A percentile compares a stretch with the other conserved stretches of the same genome.
phyloP scores from a whole-genome alignment of 345 rosid genomes.

The Salix udensis region DNA sequence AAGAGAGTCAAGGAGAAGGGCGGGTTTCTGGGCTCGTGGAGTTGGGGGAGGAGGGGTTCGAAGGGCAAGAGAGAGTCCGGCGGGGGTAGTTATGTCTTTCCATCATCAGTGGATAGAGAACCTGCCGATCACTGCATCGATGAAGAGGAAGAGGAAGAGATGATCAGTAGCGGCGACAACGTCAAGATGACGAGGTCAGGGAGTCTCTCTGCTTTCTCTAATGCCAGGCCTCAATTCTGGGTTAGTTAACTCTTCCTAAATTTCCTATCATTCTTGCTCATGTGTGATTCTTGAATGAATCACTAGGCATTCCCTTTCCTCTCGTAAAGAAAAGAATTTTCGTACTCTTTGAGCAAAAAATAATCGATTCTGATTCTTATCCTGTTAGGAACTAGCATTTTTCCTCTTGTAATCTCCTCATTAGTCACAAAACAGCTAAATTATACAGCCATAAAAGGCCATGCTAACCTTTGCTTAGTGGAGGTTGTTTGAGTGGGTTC shows the following conservation, averaged over 20 bases:
- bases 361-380: too few species aligned
- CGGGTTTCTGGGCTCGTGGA: slow-evolving; percentile 41
- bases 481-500: not conserved
- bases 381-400: not conserved
- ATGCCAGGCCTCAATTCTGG: slow-evolving; percentile 60
- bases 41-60: slow-evolving; percentile 30
- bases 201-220: slow-evolving; percentile 35
- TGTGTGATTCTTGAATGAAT: not conserved
- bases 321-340: not conserved
- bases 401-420: not conserved
- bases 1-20: slow-evolving; percentile 27
- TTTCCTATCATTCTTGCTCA: not conserved
- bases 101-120: slow-evolving; percentile 38
- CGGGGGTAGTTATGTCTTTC: slow-evolving; percentile 55
- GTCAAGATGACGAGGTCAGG: slow-evolving; percentile 43
- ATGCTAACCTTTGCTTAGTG: not conserved
- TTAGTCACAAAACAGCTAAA: not conserved
- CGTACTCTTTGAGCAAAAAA: not conserved
- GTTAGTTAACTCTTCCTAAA: slow-evolving; percentile 29
- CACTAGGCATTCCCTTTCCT: not conserved
- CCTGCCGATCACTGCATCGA: slow-evolving; percentile 3
- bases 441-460: not conserved
- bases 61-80: slow-evolving; percentile 43
- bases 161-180: slow-evolving; percentile 9
- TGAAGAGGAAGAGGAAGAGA: slow-evolving; percentile 31